Evolutionary conservation across 116 monocot species (phyloP).

Genomic region (Cymodocea nodosa): DNA sequence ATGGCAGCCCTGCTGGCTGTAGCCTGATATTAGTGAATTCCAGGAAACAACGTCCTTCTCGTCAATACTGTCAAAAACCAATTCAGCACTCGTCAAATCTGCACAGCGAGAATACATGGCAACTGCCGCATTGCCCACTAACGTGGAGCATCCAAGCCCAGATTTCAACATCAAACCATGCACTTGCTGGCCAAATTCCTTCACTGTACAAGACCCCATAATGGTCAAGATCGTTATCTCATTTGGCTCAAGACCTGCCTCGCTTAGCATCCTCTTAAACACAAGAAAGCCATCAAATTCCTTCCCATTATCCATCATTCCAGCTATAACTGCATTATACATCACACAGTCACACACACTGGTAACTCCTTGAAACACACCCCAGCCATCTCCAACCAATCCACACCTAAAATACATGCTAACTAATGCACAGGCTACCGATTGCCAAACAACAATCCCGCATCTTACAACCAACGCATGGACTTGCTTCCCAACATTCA

Average conservation of each 20-base stretch:
- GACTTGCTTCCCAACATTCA: slow-evolving; percentile 21
- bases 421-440: slow-evolving; percentile 25
- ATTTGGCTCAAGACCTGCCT: slow-evolving; percentile 10
- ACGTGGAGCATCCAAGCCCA: slow-evolving; percentile 26
- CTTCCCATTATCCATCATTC: slow-evolving; percentile 21
- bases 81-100: slow-evolving; percentile 17
- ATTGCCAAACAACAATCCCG: slow-evolving; percentile 22
- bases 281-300: slow-evolving; percentile 15
- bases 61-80: slow-evolving; percentile 34
- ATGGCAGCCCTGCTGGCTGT: slow-evolving; percentile 29
- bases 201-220: slow-evolving; percentile 18
- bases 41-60: slow-evolving; percentile 48
- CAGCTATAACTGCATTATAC: slow-evolving; percentile 33
- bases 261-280: slow-evolving; percentile 18
- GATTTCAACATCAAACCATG: slow-evolving; percentile 42
- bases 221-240: slow-evolving; percentile 26
- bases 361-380: slow-evolving; percentile 14
- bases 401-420: slow-evolving; percentile 33
- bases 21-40: slow-evolving; percentile 70
- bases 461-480: slow-evolving; percentile 22
- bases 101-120: slow-evolving; percentile 49
- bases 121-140: slow-evolving; percentile 47
- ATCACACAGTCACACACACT: slow-evolving; percentile 14
- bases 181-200: slow-evolving; percentile 27
- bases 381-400: slow-evolving; percentile 12